A percentile compares a stretch with the other conserved stretches of the same genome.
Conservation (phyloP, 2,329 filamentous ascomycete species). For the Aspergillus sojae region DNA sequence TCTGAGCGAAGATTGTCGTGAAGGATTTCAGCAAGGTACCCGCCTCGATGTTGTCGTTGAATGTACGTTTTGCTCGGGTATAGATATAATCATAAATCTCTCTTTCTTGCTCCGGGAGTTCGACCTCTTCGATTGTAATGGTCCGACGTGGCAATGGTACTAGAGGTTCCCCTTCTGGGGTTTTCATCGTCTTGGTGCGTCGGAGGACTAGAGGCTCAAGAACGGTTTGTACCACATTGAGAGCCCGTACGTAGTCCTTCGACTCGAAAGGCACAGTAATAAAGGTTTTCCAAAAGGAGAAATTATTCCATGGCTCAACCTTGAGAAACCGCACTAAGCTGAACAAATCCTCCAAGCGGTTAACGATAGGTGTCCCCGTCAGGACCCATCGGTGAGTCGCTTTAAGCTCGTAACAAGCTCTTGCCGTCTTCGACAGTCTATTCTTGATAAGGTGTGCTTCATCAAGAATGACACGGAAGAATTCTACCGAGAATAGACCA, state of each 20-base stretch:
- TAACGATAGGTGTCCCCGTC: slow-evolving; percentile 95
- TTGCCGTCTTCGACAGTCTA: slow-evolving; percentile 86
- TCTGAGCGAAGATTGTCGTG: slow-evolving; percentile 96
- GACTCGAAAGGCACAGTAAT: slow-evolving; percentile 97
- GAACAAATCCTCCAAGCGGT: slow-evolving; percentile 91
- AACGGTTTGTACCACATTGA: slow-evolving; percentile 97
- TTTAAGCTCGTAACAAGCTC: slow-evolving; percentile 87
- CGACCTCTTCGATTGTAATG: slow-evolving; percentile 83
- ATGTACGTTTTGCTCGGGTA: slow-evolving; percentile 77
- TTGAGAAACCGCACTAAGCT: slow-evolving; percentile 88
- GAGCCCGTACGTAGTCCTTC: slow-evolving; percentile 86
- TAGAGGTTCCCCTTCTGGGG: slow-evolving; percentile 77
- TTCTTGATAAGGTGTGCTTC: slow-evolving; percentile 95
- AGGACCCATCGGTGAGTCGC: slow-evolving; percentile 89
- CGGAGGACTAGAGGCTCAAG: slow-evolving; percentile 93
- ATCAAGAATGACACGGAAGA: slow-evolving; percentile 93
- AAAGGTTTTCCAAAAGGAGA: slow-evolving; percentile 98
- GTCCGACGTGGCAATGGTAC: slow-evolving; percentile 80
- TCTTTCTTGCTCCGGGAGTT: slow-evolving; percentile 80
- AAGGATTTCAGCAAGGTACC: slow-evolving; percentile 94
- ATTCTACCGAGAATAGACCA: slow-evolving; percentile 88
- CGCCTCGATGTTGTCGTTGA: slow-evolving; percentile 83
- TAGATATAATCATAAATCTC: slow-evolving; percentile 94
- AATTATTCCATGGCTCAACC: slow-evolving; percentile 98
- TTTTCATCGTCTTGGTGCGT: slow-evolving; percentile 97